Conservation (phyloP, 352 stramenopile genomes). For the Globisporangium takayamanum region DNA sequence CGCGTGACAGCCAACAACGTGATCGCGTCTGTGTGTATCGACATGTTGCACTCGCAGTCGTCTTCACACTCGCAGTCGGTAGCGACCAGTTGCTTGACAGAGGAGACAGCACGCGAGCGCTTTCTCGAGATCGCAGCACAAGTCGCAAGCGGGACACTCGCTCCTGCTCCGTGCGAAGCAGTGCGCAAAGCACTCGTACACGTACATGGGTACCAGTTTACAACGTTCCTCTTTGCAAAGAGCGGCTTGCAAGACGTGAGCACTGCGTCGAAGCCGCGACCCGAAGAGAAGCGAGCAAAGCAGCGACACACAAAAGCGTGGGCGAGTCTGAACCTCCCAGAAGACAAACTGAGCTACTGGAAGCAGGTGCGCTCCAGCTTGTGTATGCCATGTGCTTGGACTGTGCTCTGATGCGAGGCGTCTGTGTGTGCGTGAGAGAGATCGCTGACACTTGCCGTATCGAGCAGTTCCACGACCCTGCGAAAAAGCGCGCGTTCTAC, state of each 20-base stretch:
- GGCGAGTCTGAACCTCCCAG: conserved; percentile 19
- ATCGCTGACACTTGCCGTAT: neutral
- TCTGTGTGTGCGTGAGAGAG: no score
- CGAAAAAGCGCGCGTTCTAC: conserved; percentile 44
- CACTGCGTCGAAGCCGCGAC: conserved; percentile 17
- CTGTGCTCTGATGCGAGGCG: no score
- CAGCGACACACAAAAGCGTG: conserved; percentile 36
- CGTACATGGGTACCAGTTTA: conserved; percentile 46
- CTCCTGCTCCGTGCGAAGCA: conserved; percentile 12
- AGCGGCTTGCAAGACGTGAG: conserved; percentile 32
- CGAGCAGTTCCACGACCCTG: conserved; percentile 36
- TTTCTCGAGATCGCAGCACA: conserved; percentile 20
- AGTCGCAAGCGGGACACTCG: conserved; percentile 18
- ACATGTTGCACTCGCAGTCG: conserved; percentile 3
- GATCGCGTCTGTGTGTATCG: conserved; percentile 29
- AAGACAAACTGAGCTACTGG: conserved; percentile 57
- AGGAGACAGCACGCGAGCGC: conserved; percentile 4
- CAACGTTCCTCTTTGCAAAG: conserved; percentile 33
- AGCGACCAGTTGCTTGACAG: neutral
- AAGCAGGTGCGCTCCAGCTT: conserved; percentile 37
- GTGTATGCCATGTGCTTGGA: neutral
- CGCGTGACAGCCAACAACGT: conserved; percentile 39
- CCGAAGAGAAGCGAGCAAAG: conserved; percentile 27
- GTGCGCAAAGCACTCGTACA: conserved; percentile 31
- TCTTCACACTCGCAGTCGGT: conserved; percentile 1